Base-by-base conservation (phyloP, 2,329 filamentous ascomycete genomes). In the Didymella lethalis region DNA sequence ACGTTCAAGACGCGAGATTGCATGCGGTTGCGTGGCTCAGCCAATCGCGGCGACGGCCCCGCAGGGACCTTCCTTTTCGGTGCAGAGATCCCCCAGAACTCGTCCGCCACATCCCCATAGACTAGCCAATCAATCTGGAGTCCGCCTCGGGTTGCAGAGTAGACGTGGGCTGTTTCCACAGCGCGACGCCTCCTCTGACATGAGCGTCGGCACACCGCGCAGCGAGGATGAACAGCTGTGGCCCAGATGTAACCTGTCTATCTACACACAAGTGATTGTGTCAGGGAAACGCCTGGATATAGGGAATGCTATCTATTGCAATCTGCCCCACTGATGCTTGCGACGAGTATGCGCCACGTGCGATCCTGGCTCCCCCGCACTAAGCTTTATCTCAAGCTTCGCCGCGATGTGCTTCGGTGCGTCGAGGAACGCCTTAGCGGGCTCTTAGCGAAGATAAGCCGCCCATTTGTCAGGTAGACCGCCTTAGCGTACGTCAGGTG, bases 331-430 rank as follows among this genome's bases (percentile, higher is more conserved):
- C 18, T n/a, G 36, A 40, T 20, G n/a, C 36, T 40, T 40, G 36
- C n/a, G 36, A 40, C 36, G 18, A 40, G 1, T 40, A 3, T 18
- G 18, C 36, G 36, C 36, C 36, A 43, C 40, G 40, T 43, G 40
- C 40, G 40, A 4, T 10, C 20, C 40, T 26, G 40, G 51, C 32
- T 31, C 41, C 34, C 43, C 34, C 51, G 44, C 44, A 48, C 51
- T 28, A 54, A 54, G 52, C 52, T 54, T 48, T 48, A 36, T 36
- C 43, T 32, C 48, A 54, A 54, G 52, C 52, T 48, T 48, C 11
- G 32, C 32, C 16, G 32, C 32, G 16, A n/a, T 36, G 32, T 36
- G 32, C 36, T 48, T 41, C 28, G 45, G 43, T 28, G 36, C 52
- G 36, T 32, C 45, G 25, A 43, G 48, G 45, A 28, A 41, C 26